Evolutionary conservation across 331 rosid species (phyloP), one percentile per base, ranked within the genome.

Genomic region (Pyrus hybrid): DNA sequence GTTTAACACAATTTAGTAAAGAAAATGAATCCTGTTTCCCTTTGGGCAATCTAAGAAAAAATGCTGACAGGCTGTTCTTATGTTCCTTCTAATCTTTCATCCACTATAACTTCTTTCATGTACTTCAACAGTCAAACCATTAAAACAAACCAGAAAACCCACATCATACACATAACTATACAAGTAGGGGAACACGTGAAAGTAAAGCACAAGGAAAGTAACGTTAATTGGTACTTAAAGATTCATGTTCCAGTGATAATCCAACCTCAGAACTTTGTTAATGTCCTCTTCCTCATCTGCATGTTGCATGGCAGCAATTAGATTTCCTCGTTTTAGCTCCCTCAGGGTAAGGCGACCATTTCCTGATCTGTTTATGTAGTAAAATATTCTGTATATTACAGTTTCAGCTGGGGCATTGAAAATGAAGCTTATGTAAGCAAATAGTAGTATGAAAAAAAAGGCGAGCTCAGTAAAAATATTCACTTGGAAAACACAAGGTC

Each of bases 271-370:
- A 84, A 93, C 97, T 87, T 91, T 93, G 83, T 93, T 93, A 71
- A 93, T 93, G 84, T 93, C 98, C 77, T 93, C 98, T 82, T 93
- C 98, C 81, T 91, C 98, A 76, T 93, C 98, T 6, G 93, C 97
- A 85, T 89, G 98, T 81, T 82, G 98, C 98, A 91, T 91, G 69
- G 95, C 98, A 81, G 88, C 97, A 89, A 93, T 86, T 73, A 91
- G 70, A 77, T 91, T 93, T 58, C 98, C 96, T 75, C 89, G 95
- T 86, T 89, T 93, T 76, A 93, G 86, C 88, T 93, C 98, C 86
- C 90, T 86, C 67, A 93, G 87, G 72, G 95, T 88, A 70, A 93
- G 95, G 73, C 80, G 88, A 26, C 98, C 95, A 81, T 88, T 89
- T 54, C 91, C 97, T 28, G 97, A 83, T 86, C 95, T 91, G 86